phyloP scores from a whole-genome alignment of 2,329 filamentous ascomycete genomes.

The Fusarium coffeatum region DNA sequence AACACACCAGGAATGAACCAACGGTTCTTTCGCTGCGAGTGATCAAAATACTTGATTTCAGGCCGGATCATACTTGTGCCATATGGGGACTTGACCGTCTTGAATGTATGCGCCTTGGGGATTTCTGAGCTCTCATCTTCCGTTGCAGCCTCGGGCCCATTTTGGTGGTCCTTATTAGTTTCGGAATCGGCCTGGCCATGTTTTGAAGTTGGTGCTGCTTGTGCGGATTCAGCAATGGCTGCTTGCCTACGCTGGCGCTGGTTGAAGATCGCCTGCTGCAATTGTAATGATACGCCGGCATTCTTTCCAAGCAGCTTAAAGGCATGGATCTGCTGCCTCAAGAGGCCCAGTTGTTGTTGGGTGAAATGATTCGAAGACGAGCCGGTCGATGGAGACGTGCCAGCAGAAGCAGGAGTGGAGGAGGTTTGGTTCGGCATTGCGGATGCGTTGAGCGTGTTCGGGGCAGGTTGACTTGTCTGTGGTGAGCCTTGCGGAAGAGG shows the following conservation, averaged over 20 bases:
- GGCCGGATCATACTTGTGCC: slow-evolving; percentile 63
- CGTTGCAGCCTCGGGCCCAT: slow-evolving; percentile 50
- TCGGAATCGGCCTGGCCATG: slow-evolving; percentile 49
- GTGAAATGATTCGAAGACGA: slow-evolving; percentile 72
- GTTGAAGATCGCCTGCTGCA: slow-evolving; percentile 86
- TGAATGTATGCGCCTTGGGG: slow-evolving; percentile 67
- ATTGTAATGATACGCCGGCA: slow-evolving; percentile 77
- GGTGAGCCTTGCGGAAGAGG: slow-evolving; percentile 55
- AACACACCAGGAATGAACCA: slow-evolving; percentile 88
- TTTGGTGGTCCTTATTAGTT: slow-evolving; percentile 51
- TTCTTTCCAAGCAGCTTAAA: slow-evolving; percentile 94
- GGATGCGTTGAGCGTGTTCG: slow-evolving; percentile 53
- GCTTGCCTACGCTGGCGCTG: slow-evolving; percentile 74
- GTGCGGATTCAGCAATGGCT: slow-evolving; percentile 60
- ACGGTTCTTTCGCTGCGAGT: slow-evolving; percentile 79
- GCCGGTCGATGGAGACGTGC: slow-evolving; percentile 47
- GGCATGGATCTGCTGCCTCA: slow-evolving; percentile 88
- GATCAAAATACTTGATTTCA: slow-evolving; percentile 81
- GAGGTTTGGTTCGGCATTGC: slow-evolving; percentile 52
- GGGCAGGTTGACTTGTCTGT: slow-evolving; percentile 48
- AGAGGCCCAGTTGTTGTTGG: slow-evolving; percentile 79
- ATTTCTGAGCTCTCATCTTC: slow-evolving; percentile 50
- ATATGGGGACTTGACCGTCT: slow-evolving; percentile 81
- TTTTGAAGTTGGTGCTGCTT: slow-evolving; percentile 51
- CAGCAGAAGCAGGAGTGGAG: slow-evolving; percentile 50